Base-by-base conservation (phyloP, 768 basidiomycete genomes). In the Coprinellus micaceus region DNA sequence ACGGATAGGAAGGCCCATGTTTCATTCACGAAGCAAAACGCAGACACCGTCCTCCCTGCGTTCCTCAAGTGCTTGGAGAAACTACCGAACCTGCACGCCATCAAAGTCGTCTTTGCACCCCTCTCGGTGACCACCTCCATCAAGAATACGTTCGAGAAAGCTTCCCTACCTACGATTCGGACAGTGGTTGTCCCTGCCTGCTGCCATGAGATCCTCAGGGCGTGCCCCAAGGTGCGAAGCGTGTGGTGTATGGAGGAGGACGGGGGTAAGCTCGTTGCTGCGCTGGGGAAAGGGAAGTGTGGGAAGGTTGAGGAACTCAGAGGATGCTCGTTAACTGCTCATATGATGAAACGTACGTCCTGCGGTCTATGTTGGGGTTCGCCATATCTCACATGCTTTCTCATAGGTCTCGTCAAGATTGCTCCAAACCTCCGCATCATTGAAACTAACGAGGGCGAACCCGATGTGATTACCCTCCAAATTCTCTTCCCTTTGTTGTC, bases 61-160 rank as follows among this genome's bases (percentile, higher is more conserved):
- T 67, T 73, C 40, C 61, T 66, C 12, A 51, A 53, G 19, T 64
- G 66, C 54, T 52, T 71, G 1, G 30, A 63, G 9, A 48, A 25
- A 24, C 62, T 73, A 21, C 66, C 67, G 6, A 70, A 71, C 37
- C 57, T 71, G 2, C 68, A 68, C 52, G 70, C 68, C 4, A 53
- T 71, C 6, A 69, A 70, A 52, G 60, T 73, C 26, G 46, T 70
- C 11, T 67, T 70, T 51, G 66, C 69, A 17, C 69, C 71, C 54
- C 61, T 64, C 3, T 62, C 61, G 30, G 70, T 71, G 69, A 65
- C 65, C 10, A 66, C 65, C 6, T 59, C 58, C 12, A 45, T 70
- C 17, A 65, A 65, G 33, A 53, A 58, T 0, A 63, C 56, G 10
- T 70, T 72, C 40, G 49, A 64, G 24, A 56, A 52, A 12, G 45